A percentile compares a stretch with the other conserved stretches of the same genome.
These are phyloP conservation scores for Tetrapyrgos nigripes DNA, from an alignment of 1,284 basidiomycete genomes.

Conservation along the genomic window DNA sequence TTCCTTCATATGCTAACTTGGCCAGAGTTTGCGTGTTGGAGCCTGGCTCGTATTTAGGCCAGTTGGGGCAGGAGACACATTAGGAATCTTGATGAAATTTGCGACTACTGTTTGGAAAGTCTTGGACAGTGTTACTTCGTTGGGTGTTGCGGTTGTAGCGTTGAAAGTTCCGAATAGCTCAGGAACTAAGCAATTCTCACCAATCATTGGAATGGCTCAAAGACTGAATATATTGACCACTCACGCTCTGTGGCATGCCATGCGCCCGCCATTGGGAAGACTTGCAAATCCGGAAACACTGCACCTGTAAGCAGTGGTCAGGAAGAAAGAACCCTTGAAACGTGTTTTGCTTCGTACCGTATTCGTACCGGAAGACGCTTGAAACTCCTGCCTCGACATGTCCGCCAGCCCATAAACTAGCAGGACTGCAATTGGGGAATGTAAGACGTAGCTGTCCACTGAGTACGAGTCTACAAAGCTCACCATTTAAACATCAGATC, in stretches of 20 bases:
- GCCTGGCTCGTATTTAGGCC: conserved; percentile 16
- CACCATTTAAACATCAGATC: conserved; percentile 18
- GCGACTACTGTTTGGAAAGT: conserved; percentile 24
- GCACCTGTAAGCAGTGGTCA: conserved; percentile 10
- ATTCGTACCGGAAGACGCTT: conserved; percentile 21
- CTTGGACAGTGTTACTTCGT: conserved; percentile 17
- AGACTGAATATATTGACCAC: not conserved
- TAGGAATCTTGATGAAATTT: conserved; percentile 24
- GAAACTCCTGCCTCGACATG: conserved; percentile 18
- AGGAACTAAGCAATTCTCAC: too few relatives aligned
- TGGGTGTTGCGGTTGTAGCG: conserved; percentile 14
- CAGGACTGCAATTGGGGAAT: conserved; percentile 13
- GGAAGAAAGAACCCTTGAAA: too few relatives aligned
- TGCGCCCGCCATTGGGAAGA: conserved; percentile 21
- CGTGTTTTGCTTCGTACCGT: conserved; percentile 8
- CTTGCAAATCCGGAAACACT: conserved; percentile 22
- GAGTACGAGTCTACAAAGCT: not conserved
- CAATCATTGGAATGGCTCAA: not conserved
- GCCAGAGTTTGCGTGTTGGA: conserved; percentile 15
- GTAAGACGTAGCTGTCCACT: not conserved
- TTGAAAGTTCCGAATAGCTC: conserved; percentile 24
- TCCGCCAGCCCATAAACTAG: conserved; percentile 21
- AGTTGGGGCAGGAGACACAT: conserved; percentile 20
- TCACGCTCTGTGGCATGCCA: conserved; percentile 23
- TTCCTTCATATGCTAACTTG: conserved; percentile 21